Evolutionary conservation across 331 rosid genomes (phyloP), one percentile per base, ranked within the genome.

Genomic region (Phaseolus coccineus): DNA sequence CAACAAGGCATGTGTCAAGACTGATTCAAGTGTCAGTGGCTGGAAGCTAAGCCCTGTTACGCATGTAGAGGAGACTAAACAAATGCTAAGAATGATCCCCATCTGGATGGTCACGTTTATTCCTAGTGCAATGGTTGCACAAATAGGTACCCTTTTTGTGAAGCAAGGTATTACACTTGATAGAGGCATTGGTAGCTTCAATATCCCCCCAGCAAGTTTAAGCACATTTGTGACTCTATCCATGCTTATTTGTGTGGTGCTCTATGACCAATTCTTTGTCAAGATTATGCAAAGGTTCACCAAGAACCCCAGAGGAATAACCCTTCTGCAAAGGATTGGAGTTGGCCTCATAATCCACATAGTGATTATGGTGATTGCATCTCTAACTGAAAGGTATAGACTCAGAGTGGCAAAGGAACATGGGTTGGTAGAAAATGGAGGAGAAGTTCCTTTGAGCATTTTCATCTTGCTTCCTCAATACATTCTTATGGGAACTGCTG

Each of bases 31-130:
- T 27, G 72, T 77, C 28, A 67, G 83, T 71, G 89, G 87, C 30
- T 87, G 93, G 93, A 74, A 30, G 76, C 87, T 78, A 40, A 84
- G 92, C 65, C 56, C 97, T 2, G 90, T 88, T 40, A 93, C 93
- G 30, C 88, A 91, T 76, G 97, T 91, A 0, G 95, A 93, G 70
- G 95, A 93, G 83, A 91, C 97, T 2, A 93, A 91, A 80, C 95
- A 91, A 85, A 91, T 93, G 86, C 59, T 87, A 14, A 90, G 84
- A 68, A 79, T 93, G 93, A 35, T 91, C 0, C 97, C 97, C 5
- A 74, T 93, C 68, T 71, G 86, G 73, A 31, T 77, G 27, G 85
- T 77, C 11, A 84, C 95, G 33, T 35, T 91, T 25, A 27, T 90
- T 13, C 97, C 98, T 2, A 90, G 88, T 75, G 67, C 87, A 56